phyloP scores from a whole-genome alignment of 202 grass and related monocot genomes.

The Setaria italica region DNA sequence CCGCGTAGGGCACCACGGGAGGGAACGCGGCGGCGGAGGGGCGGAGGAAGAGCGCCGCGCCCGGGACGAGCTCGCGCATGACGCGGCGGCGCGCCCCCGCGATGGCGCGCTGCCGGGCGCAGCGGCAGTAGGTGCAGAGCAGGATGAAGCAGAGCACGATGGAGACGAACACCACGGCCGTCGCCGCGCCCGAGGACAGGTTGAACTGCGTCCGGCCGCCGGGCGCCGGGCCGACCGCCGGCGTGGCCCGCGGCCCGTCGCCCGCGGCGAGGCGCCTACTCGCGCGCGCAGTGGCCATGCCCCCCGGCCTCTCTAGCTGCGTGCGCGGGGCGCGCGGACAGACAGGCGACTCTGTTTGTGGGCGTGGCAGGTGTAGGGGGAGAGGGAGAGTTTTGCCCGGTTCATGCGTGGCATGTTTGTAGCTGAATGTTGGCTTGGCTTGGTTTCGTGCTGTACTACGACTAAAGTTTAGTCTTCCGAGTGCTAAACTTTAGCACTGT shows the following conservation, averaged over 20 bases:
- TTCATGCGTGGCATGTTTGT: not conserved
- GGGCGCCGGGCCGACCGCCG: conserved; percentile 12
- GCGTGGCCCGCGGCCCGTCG: not conserved
- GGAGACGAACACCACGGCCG: conserved; percentile 63
- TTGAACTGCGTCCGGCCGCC: conserved; percentile 40
- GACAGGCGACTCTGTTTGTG: too few relatives aligned
- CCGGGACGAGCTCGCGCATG: conserved; percentile 44
- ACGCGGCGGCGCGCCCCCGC: conserved; percentile 35
- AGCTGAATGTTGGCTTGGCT: not conserved
- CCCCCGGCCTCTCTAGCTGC: not conserved
- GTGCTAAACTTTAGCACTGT: too few relatives aligned
- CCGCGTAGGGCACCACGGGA: conserved; percentile 48
- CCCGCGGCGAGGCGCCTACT: conserved; percentile 35
- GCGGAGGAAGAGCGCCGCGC: conserved; percentile 11
- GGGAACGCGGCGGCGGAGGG: conserved; percentile 22
- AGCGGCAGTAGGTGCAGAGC: conserved; percentile 73
- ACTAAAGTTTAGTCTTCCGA: too few relatives aligned
- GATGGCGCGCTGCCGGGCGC: conserved; percentile 48
- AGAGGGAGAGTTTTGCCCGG: not conserved
- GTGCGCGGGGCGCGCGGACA: not conserved
- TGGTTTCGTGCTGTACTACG: not conserved
- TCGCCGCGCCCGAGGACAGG: conserved; percentile 47
- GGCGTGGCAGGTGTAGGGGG: not conserved
- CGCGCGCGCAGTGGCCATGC: conserved; percentile 42
- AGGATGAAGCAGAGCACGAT: conserved; percentile 67